Percentiles rank a stretch among this genome's conserved stretches.
These are phyloP conservation scores for Suhomyces tanzawaensis DNA, from an alignment of 805 yeast genomes.

Conservation along the genomic window DNA sequence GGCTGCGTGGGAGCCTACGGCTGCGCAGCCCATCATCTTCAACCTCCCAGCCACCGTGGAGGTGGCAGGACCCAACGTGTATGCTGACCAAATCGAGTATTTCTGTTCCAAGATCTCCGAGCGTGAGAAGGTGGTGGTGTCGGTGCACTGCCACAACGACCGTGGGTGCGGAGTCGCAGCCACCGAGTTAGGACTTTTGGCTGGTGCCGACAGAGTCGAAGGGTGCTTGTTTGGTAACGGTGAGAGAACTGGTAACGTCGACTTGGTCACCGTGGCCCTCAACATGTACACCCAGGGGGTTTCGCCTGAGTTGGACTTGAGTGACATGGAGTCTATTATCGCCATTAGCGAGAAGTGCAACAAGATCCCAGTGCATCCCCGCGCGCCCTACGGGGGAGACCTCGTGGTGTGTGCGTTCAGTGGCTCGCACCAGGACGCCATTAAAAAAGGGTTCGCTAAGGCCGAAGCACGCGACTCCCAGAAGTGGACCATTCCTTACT, in stretches of 20 bases:
- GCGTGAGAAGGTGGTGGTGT: constrained; percentile 67
- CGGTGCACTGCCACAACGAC: constrained; percentile 76
- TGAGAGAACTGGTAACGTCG: constrained; percentile 84
- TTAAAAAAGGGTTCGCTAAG: constrained; percentile 60
- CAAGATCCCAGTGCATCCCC: constrained; percentile 68
- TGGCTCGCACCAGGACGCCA: constrained; percentile 72
- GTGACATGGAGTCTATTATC: constrained; percentile 63
- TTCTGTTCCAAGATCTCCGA: constrained; percentile 65
- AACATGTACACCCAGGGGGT: constrained; percentile 80
- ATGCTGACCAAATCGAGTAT: constrained; percentile 80
- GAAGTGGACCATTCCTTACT: constrained; percentile 68
- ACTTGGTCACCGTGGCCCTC: constrained; percentile 69
- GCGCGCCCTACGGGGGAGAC: constrained; percentile 82
- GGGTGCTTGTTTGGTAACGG: constrained; percentile 84
- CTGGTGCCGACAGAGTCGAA: constrained; percentile 86
- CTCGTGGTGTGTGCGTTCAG: constrained; percentile 77
- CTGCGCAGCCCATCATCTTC: constrained; percentile 69
- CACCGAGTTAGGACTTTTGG: constrained; percentile 69
- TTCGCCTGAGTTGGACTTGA: constrained; percentile 67
- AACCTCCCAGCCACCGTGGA: constrained; percentile 82
- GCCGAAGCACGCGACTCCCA: constrained; percentile 46
- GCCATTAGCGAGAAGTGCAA: constrained; percentile 73
- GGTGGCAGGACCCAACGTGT: constrained; percentile 70
- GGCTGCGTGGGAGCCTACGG: constrained; percentile 77
- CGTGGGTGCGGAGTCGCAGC: constrained; percentile 87